phyloP scores from a whole-genome alignment of 345 rosid species.

The Syzygium aqueum region DNA sequence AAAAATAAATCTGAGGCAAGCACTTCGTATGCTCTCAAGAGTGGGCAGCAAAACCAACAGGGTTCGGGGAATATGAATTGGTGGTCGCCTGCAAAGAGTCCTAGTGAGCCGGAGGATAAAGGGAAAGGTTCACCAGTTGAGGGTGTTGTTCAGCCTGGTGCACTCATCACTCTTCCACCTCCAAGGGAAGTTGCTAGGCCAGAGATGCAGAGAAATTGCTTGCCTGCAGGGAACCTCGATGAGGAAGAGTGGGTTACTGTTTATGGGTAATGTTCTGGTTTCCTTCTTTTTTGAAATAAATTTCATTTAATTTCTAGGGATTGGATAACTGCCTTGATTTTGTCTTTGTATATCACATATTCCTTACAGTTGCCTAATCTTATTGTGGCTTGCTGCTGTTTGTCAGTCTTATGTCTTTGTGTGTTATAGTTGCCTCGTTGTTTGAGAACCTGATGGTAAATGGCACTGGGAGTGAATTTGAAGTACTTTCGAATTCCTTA shows the following conservation, averaged over 20 bases:
- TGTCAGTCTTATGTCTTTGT: background rate
- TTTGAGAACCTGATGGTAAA: background rate
- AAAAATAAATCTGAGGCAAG: constrained; percentile 55
- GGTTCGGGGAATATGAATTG: constrained; percentile 46
- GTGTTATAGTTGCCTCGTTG: background rate
- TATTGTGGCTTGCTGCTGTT: background rate
- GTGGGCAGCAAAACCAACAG: constrained; percentile 58
- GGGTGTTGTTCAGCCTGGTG: constrained; percentile 82
- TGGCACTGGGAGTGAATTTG: background rate
- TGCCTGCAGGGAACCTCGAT: constrained; percentile 67
- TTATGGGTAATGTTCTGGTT: constrained; percentile 53
- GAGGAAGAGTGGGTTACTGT: constrained; percentile 99
- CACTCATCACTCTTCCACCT: constrained; percentile 80
- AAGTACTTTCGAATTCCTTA: background rate
- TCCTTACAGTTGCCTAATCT: background rate
- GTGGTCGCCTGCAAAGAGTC: constrained; percentile 67
- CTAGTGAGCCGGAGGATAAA: constrained; percentile 68
- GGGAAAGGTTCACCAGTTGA: constrained; percentile 90
- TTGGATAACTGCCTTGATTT: background rate
- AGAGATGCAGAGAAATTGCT: constrained; percentile 56
- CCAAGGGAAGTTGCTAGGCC: constrained; percentile 97
- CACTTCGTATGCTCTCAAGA: constrained; percentile 47
- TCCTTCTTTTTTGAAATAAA: background rate
- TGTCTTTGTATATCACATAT: background rate
- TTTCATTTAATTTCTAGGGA: background rate